Evolutionary conservation across 495 filamentous ascomycete species (phyloP), one percentile per base, ranked within the genome.

Genomic region (Cetradonia linearis): DNA sequence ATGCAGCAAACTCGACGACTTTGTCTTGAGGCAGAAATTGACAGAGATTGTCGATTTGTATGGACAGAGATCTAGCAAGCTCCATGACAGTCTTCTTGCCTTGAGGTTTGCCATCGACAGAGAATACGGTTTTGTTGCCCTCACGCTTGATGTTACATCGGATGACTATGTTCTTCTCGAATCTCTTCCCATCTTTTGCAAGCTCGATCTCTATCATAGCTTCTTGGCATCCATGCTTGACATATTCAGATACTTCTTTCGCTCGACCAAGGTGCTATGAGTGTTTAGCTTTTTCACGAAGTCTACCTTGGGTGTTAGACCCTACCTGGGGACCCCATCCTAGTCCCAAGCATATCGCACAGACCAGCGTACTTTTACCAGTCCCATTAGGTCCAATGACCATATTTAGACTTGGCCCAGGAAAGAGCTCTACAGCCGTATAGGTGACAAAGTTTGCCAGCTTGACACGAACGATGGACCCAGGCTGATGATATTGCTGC

Each of bases 301-400:
- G 9, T n/a, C 37, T 3, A 16, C 20, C 3, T 40, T 5, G 34
- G 54, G 42, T 20, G 3, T 25, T 48, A 61, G 37, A 30, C 33
- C 76, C 67, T 75, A 86, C 78, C 70, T 74, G 78, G 33, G 93
- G 83, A 4, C 81, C 78, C 78, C 84, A 96, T 37, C 93, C 93
- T 33, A 99, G 73, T 8, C 93, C 93, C 14, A 99, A 72, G 72
- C 94, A 97, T 62, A 99, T 95, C 31, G 94, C 93, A 72, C 93
- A 97, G 33, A 99, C 93, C 34, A 99, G 80, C 0, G 94, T 95
- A 76, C 91, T 96, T 70, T 99, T 99, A 48, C 93, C 93, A 0
- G 93, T 96, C 48, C 93, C 93, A 68, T 99, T 99, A 10, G 93
- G 93, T 0, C 93, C 93, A 65, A 99, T 96, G 59, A 99, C 84